Evolutionary conservation across 169 alveolate genomes (phyloP), one percentile per base, ranked within the genome.

Genomic region (Theileria sp.): DNA sequence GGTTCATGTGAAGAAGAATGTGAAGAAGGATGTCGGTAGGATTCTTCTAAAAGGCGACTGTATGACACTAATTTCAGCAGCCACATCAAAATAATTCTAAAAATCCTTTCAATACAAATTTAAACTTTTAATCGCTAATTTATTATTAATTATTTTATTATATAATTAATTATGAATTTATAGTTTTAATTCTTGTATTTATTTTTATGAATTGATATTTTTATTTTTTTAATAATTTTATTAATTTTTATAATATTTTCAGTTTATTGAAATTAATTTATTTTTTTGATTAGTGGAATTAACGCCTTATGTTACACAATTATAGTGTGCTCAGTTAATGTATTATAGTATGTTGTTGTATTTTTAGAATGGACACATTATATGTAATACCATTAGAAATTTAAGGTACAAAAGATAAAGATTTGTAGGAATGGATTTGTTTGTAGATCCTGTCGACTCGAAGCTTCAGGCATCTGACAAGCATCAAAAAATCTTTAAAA

Each of bases 21-120:
- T 88, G 21, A 91, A 95, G 71, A 93, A 86, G 73, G 82, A 82
- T 36, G 86, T 96, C 23, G 99, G 99, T 36, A 93, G 94, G 66
- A 93, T 97, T 49, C 90, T 97, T 79, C 86, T 97, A 15, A 96
- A 96, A 80, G 99, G 99, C 7, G 99, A 97, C 71, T 95, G 96
- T 58, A 95, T 97, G 70, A 94, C 98, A 5, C 93, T 97, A 65
- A 95, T 97, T 68, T 83, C 96, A 87, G 97, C 93, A 74, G 95
- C 89, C 44, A 83, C 79, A 51, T 80, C 80, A n/a, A 36, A 32
- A 70, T 34, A 50, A 82, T 86, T 77, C 34, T 28, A 36, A 34
- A 19, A 69, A 51, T 36, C 77, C 64, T 4, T 69, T 21, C 12
- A 49, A 69, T 19, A 25, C 44, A 34, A 21, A 25, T 19, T 68